Base-by-base conservation (phyloP, 805 yeast species). In the Myxozyma kluyveri region DNA sequence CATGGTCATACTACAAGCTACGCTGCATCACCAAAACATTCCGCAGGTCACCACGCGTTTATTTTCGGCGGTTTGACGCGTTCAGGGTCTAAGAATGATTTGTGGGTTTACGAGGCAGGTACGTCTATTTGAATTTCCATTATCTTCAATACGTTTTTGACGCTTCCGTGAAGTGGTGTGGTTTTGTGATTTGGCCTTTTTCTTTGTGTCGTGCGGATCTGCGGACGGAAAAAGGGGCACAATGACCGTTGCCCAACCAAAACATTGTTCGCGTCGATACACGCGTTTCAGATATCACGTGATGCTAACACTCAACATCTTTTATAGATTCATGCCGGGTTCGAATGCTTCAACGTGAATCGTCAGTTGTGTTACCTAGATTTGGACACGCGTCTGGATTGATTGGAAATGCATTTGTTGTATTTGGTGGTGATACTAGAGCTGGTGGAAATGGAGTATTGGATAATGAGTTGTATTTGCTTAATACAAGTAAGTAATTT, bases 31-130 rank as follows among this genome's bases (percentile, higher is more conserved):
- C 93, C 12, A 89, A 88, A 27, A 83, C 83, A 49, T 88, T n/a
- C n/a, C n/a, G n/a, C n/a, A n/a, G n/a, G n/a, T n/a, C n/a, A 88
- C 48, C 93, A 88, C 54, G 72, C 89, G 19, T 88, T 81, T 66
- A 76, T 93, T 21, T 90, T 93, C 88, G 99, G 99, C 38, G 99
- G 99, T 6, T 74, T 93, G 44, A 84, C 90, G 65, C 96, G 90
- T 48, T 38, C 47, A 17, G 87, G 88, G 50, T 83, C 91, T 18
- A 88, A 86, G 68, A 96, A 96, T 43, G 99, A 93, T 67, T 82
- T 96, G 59, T 93, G 99, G 99, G 82, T 85, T 53, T 75, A 91
- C 51, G 79, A 79, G 57, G 83, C 87, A 2, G 70, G 66, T 41
- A 29, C 33, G n/a, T n/a, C n/a, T n/a, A n/a, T n/a, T n/a, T n/a